These are phyloP conservation scores for Hypoxylon lienhwacheense DNA, from an alignment of 495 filamentous ascomycete species.

Conservation along the genomic window DNA sequence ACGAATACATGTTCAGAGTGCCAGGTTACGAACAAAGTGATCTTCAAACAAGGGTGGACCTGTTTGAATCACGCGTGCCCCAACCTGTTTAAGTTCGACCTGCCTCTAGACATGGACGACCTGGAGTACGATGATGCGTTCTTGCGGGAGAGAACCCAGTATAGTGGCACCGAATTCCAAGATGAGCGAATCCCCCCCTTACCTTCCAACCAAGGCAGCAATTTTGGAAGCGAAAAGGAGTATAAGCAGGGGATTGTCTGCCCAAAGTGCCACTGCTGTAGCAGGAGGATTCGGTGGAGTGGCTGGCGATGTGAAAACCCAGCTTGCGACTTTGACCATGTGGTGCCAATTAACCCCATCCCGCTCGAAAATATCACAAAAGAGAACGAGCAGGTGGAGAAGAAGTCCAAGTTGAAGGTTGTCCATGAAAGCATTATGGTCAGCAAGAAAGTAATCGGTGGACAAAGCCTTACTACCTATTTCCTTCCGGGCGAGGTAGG, in stretches of 20 bases:
- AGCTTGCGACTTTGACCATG: slow-evolving; percentile 52
- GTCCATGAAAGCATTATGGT: not conserved
- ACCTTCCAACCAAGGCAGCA: not conserved
- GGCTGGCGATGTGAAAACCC: slow-evolving; percentile 63
- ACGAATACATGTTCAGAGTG: slow-evolving; percentile 36
- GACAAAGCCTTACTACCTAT: slow-evolving; percentile 38
- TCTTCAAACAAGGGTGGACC: slow-evolving; percentile 63
- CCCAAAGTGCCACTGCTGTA: slow-evolving; percentile 66
- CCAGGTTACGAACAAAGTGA: slow-evolving; percentile 35
- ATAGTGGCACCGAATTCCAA: slow-evolving; percentile 24
- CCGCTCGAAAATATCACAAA: slow-evolving; percentile 9
- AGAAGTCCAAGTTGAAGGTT: not conserved
- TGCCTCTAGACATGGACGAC: slow-evolving; percentile 31
- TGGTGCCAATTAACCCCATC: slow-evolving; percentile 45
- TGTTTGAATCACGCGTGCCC: slow-evolving; percentile 64
- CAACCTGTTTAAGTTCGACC: slow-evolving; percentile 57
- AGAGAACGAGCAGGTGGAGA: slow-evolving; percentile 1
- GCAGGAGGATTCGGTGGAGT: slow-evolving; percentile 61
- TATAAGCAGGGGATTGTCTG: slow-evolving; percentile 68
- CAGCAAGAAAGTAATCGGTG: slow-evolving; percentile 20
- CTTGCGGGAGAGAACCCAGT: slow-evolving; percentile 48
- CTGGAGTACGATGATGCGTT: slow-evolving; percentile 63
- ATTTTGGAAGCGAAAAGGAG: slow-evolving; percentile 42
- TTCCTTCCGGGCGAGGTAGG: slow-evolving; percentile 37
- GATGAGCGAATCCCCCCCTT: slow-evolving; percentile 45